Percentiles rank a stretch among this genome's conserved stretches.
phyloP scores from a whole-genome alignment of 805 yeast species.

The Sporopachydermia quercuum region DNA sequence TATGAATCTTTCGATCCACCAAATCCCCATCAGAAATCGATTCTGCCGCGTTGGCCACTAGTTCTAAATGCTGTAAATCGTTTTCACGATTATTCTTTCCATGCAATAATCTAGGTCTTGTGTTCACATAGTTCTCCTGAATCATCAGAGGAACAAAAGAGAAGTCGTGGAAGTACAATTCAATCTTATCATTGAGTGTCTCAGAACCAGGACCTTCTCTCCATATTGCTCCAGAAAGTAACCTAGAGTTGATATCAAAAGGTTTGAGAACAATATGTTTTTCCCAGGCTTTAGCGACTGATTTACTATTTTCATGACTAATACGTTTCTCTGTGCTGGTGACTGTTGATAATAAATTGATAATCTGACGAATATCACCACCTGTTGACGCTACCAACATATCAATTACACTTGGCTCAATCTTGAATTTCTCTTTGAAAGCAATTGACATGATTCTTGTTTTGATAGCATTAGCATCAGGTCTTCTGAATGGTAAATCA shows the following conservation, averaged over 20 bases:
- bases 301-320: conserved; percentile 45
- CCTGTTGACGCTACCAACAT: conserved; percentile 73
- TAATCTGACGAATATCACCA: conserved; percentile 89
- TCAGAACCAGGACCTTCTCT: conserved; percentile 27
- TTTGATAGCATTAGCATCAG: conserved; percentile 66
- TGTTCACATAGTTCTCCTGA: conserved; percentile 76
- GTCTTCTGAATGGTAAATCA: conserved; percentile 79
- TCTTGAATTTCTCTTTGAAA: conserved; percentile 60
- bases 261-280: conserved; percentile 86
- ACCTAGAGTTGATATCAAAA: conserved; percentile 68
- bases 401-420: conserved; percentile 71
- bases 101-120: conserved; percentile 34
- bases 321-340: conserved; percentile 56
- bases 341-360: conserved; percentile 75
- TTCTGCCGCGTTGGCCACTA: conserved; percentile 70
- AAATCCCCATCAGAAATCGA: conserved; percentile 75
- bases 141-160: conserved; percentile 92
- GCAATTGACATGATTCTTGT: conserved; percentile 86
- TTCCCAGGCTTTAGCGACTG: conserved; percentile 61
- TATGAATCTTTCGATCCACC: conserved; percentile 69
- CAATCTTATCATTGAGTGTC: conserved; percentile 67
- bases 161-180: conserved; percentile 83
- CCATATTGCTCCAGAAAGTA: conserved; percentile 48
- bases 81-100: no score
- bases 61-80: conserved; percentile 48